Evolutionary conservation across 306 rosid genomes (phyloP).

Genomic region (Bauhinia variegata): DNA sequence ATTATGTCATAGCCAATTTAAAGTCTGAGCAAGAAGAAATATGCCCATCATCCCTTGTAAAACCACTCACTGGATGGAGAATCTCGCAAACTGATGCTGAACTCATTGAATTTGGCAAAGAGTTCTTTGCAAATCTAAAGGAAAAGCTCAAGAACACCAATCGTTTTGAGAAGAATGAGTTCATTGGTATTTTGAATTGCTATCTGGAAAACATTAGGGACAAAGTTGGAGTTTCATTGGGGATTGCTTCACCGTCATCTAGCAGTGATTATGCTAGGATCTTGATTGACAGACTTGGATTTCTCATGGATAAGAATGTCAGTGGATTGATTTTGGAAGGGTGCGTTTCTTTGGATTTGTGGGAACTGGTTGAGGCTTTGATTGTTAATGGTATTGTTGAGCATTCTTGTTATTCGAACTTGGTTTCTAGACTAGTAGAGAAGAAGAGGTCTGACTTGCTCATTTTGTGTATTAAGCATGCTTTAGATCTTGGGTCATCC

Average conservation of each 20-base stretch:
- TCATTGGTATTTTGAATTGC: constrained; percentile 47
- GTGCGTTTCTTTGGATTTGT: constrained; percentile 62
- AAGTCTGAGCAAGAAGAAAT: constrained; percentile 48
- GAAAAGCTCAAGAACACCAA: constrained; percentile 45
- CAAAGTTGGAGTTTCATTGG: constrained; percentile 46
- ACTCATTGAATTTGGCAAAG: constrained; percentile 56
- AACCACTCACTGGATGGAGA: constrained; percentile 65
- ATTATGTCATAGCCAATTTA: constrained; percentile 51
- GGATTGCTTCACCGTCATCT: constrained; percentile 43
- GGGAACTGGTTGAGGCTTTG: constrained; percentile 74
- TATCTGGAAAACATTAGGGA: constrained; percentile 59
- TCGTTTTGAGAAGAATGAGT: constrained; percentile 51
- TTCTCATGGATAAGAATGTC: constrained; percentile 53
- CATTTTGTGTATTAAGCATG: constrained; percentile 68
- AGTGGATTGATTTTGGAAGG: constrained; percentile 67
- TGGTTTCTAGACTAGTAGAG: constrained; percentile 53
- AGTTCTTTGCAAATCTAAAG: constrained; percentile 52
- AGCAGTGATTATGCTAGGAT: constrained; percentile 37
- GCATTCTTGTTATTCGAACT: constrained; percentile 50
- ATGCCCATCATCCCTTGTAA: constrained; percentile 41
- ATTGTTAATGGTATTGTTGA: constrained; percentile 57
- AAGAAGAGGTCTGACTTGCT: constrained; percentile 69
- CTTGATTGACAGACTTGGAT: constrained; percentile 57
- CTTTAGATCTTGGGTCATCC: constrained; percentile 59
- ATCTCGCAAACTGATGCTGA: constrained; percentile 55